These are phyloP conservation scores for Nevesoporus exiguus DNA, from an alignment of 768 basidiomycete genomes.

Conservation along the genomic window DNA sequence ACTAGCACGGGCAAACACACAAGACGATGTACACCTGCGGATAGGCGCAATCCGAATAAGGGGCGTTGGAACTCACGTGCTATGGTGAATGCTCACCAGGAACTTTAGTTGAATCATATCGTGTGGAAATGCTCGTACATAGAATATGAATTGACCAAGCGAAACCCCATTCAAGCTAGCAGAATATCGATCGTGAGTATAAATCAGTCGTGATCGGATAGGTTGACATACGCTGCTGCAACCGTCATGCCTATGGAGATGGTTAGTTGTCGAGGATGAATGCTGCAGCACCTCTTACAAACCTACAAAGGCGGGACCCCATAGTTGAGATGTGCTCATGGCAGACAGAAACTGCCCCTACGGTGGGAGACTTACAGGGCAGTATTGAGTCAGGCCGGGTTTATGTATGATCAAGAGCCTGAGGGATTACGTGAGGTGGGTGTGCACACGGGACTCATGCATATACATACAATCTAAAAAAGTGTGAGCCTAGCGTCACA, in stretches of 20 bases:
- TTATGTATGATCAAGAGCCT: background rate
- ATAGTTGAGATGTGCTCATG: conserved; percentile 9
- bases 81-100: conserved; percentile 7
- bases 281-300: background rate
- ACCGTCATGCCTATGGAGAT: conserved; percentile 19
- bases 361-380: background rate
- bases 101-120: conserved; percentile 11
- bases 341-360: background rate
- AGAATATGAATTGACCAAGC: conserved; percentile 19
- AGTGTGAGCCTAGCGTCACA: no score
- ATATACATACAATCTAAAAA: no score
- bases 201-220: background rate
- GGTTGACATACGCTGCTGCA: conserved; percentile 10
- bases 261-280: background rate
- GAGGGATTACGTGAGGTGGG: no score
- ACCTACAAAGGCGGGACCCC: conserved; percentile 19
- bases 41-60: background rate
- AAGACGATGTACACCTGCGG: conserved; percentile 7
- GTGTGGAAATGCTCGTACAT: conserved; percentile 15
- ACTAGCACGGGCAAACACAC: conserved; percentile 6
- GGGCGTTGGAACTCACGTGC: background rate
- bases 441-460: no score
- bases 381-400: no score
- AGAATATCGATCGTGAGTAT: background rate
- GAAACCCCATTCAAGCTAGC: conserved; percentile 19